A percentile compares a stretch with the other conserved stretches of the same genome.
phyloP scores from a whole-genome alignment of 208 protist genomes.

The Leishmania major region DNA sequence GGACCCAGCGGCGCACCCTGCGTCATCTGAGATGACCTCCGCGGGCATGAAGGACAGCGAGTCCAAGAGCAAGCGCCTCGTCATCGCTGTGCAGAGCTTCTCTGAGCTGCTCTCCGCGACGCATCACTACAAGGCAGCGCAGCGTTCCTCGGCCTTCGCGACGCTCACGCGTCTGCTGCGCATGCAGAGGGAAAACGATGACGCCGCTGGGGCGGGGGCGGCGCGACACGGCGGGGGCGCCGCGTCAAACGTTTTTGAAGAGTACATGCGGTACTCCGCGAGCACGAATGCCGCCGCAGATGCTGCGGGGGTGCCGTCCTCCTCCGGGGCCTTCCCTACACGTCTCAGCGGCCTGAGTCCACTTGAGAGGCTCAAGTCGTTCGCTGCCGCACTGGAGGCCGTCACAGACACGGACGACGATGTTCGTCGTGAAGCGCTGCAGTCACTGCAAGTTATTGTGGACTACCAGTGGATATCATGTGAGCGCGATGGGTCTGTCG shows the following conservation, averaged over 20 bases:
- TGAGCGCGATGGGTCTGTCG: not conserved
- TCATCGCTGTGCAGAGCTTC: constrained; percentile 38
- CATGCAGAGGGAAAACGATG: constrained; percentile 24
- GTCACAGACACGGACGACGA: constrained; percentile 78
- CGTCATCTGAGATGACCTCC: constrained; percentile 16
- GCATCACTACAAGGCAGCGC: constrained; percentile 66
- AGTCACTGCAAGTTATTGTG: constrained; percentile 39
- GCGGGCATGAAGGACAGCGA: not conserved
- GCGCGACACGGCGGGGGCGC: not conserved
- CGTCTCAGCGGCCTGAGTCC: constrained; percentile 34
- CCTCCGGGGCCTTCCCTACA: not conserved
- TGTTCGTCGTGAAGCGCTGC: constrained; percentile 57
- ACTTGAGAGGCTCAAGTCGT: constrained; percentile 57
- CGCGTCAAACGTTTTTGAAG: constrained; percentile 18
- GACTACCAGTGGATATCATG: constrained; percentile 35
- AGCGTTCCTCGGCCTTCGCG: constrained; percentile 62
- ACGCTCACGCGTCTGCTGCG: constrained; percentile 47
- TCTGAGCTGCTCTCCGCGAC: constrained; percentile 53
- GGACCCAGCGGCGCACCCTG: constrained; percentile 12
- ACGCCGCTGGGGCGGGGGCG: constrained; percentile 4
- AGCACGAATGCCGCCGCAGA: not conserved
- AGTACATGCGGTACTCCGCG: constrained; percentile 21
- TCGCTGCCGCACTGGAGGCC: constrained; percentile 62
- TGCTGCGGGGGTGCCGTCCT: not conserved
- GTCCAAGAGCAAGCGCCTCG: constrained; percentile 12